These are phyloP conservation scores for Stagonosporopsis tanaceti DNA, from an alignment of 2,329 filamentous ascomycete species.

Conservation along the genomic window DNA sequence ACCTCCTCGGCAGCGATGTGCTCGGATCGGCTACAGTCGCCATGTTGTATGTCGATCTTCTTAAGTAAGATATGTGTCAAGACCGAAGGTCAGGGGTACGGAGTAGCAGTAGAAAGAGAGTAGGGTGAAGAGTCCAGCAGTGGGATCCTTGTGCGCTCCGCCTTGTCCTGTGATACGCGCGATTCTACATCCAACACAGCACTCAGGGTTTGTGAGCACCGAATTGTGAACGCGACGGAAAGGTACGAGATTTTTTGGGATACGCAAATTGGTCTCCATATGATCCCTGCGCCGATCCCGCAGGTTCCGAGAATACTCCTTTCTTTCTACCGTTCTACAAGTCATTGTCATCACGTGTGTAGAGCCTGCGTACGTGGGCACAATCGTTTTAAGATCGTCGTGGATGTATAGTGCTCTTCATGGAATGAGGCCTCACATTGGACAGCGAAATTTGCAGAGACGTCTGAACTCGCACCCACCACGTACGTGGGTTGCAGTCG, in stretches of 20 bases:
- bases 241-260: constrained; percentile 6
- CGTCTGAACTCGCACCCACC: too few species aligned
- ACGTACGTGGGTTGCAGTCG: too few species aligned
- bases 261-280: constrained; percentile 6
- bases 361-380: too few species aligned
- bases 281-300: constrained; percentile 20
- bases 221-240: neutral
- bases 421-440: too few species aligned
- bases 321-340: too few species aligned
- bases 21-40: neutral
- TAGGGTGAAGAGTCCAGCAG: neutral
- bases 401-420: too few species aligned
- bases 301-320: neutral
- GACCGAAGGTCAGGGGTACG: neutral
- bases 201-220: constrained; percentile 4
- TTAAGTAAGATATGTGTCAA: neutral
- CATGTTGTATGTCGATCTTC: constrained; percentile 1
- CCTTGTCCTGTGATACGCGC: neutral
- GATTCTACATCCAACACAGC: neutral
- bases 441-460: too few species aligned
- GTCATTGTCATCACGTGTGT: too few species aligned
- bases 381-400: too few species aligned
- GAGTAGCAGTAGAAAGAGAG: neutral
- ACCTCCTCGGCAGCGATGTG: constrained; percentile 7
- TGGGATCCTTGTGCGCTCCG: neutral